Evolutionary conservation across 225 moss, liverwort and hornwort species (phyloP).

Genomic region (Polytrichum formosum): DNA sequence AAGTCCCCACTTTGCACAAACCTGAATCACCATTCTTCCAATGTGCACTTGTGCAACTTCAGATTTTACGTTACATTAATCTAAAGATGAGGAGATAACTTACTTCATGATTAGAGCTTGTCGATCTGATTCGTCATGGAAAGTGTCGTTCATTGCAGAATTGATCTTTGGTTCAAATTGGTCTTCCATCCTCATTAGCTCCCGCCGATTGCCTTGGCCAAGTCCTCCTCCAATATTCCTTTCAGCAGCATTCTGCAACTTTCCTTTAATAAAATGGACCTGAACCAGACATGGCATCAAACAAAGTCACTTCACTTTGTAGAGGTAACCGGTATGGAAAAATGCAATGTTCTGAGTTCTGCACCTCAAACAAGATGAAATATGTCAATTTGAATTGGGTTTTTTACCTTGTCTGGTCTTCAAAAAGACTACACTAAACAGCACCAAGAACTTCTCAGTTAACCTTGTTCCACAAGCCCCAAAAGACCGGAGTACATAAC

Average conservation of each 20-base stretch:
- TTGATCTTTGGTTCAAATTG: constrained; percentile 37
- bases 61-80: no score
- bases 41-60: no score
- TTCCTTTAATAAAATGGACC: constrained; percentile 41
- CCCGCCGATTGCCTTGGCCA: constrained; percentile 48
- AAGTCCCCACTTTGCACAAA: background rate
- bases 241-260: constrained; percentile 31
- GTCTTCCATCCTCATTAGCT: constrained; percentile 54
- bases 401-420: no score
- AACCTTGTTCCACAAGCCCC: no score
- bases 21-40: no score
- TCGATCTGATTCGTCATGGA: constrained; percentile 53
- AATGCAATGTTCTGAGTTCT: no score
- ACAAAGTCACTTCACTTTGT: background rate
- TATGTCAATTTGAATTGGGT: no score
- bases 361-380: no score
- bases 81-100: background rate
- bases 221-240: constrained; percentile 32
- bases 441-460: no score
- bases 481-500: no score
- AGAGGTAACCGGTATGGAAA: no score
- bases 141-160: constrained; percentile 37
- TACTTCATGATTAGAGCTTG: constrained; percentile 65
- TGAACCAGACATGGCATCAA: constrained; percentile 7
- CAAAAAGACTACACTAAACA: no score